phyloP scores from a whole-genome alignment of 805 yeast species.

The Myxozyma vanderwaltii region DNA sequence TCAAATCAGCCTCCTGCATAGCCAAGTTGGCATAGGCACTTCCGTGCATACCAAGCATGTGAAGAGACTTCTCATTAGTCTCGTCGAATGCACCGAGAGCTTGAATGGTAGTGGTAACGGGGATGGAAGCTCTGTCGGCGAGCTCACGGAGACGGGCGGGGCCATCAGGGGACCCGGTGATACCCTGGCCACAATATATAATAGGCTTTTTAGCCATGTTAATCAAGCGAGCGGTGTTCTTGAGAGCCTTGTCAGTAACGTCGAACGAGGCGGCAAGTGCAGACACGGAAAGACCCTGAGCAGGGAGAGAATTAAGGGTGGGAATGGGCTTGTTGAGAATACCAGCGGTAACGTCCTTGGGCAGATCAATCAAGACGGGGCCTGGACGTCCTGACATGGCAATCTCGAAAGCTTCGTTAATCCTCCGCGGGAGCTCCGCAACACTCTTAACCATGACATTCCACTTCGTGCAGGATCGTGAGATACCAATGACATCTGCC shows the following conservation, averaged over 20 bases:
- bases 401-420: slow-evolving; percentile 97
- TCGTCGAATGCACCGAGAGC: slow-evolving; percentile 95
- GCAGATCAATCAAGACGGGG: slow-evolving; percentile 95
- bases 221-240: slow-evolving; percentile 74
- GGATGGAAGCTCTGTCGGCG: slow-evolving; percentile 87
- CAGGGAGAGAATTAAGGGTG: slow-evolving; percentile 56
- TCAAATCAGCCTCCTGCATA: slow-evolving; percentile 89
- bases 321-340: slow-evolving; percentile 87
- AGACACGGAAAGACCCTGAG: slow-evolving; percentile 54
- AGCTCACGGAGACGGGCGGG: slow-evolving; percentile 77
- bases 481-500: slow-evolving; percentile 96
- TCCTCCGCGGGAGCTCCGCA: slow-evolving; percentile 90
- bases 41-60: slow-evolving; percentile 99
- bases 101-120: slow-evolving; percentile 94
- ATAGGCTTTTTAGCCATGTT: slow-evolving; percentile 86
- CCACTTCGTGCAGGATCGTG: slow-evolving; percentile 98
- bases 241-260: slow-evolving; percentile 71
- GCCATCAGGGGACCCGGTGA: slow-evolving; percentile 76
- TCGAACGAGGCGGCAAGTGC: slow-evolving; percentile 71
- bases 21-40: slow-evolving; percentile 92
- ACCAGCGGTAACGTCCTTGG: slow-evolving; percentile 96
- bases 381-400: slow-evolving; percentile 97
- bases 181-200: slow-evolving; percentile 90
- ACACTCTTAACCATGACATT: slow-evolving; percentile 96
- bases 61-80: slow-evolving; percentile 82